These are phyloP conservation scores for Dentipellis sp. DNA, from an alignment of 768 basidiomycete species.

Conservation along the genomic window DNA sequence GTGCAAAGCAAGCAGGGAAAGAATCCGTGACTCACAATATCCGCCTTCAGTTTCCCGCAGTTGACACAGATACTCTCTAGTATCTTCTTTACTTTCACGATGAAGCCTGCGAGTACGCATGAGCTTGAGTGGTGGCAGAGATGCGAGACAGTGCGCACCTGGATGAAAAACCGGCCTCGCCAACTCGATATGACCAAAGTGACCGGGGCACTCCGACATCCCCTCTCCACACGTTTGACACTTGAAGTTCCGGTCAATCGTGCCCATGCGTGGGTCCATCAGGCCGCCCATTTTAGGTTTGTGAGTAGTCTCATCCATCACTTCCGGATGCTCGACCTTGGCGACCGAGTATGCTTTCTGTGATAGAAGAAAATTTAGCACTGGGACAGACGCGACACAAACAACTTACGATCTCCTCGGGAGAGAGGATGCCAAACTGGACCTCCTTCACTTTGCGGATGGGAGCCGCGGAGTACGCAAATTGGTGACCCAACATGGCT, in stretches of 20 bases:
- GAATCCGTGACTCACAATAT: conserved; percentile 83
- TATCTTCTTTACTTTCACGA: conserved; percentile 99
- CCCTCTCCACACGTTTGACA: conserved; percentile 99
- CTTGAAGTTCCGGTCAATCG: conserved; percentile 95
- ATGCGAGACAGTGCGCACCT: conserved; percentile 41
- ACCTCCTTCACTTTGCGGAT: conserved; percentile 95
- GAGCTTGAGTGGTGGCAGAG: not conserved
- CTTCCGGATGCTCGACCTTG: conserved; percentile 97
- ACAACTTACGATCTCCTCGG: conserved; percentile 92
- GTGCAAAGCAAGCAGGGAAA: conserved; percentile 85
- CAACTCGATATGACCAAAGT: conserved; percentile 98
- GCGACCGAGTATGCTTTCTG: conserved; percentile 99
- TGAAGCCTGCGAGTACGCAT: conserved; percentile 54
- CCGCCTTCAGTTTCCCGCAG: conserved; percentile 95
- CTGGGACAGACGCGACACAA: not conserved
- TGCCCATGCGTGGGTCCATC: conserved; percentile 98
- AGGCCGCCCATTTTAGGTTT: conserved; percentile 89
- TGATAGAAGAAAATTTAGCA: conserved; percentile 4
- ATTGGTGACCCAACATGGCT: conserved; percentile 79
- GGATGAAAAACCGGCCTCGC: conserved; percentile 96
- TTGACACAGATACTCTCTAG: conserved; percentile 98
- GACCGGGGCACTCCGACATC: conserved; percentile 99
- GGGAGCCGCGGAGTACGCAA: conserved; percentile 89
- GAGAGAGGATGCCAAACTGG: conserved; percentile 96
- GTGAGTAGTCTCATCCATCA: conserved; percentile 91